Percentiles rank a stretch among this genome's conserved stretches.
phyloP scores from a whole-genome alignment of 345 rosid species.

The Syzygium jambos region DNA sequence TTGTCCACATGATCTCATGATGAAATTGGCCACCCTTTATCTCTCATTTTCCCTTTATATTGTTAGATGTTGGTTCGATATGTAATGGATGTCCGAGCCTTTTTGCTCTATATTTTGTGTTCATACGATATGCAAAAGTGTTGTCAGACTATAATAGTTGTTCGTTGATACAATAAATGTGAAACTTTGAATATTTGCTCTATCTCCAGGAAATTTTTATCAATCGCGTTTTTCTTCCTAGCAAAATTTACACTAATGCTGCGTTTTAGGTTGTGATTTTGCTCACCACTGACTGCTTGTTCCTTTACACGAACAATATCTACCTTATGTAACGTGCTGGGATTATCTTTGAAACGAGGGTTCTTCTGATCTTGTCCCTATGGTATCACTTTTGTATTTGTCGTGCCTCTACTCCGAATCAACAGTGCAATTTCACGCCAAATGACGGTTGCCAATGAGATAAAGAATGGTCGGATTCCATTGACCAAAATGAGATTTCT shows the following conservation, averaged over 20 bases:
- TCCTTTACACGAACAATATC: no score
- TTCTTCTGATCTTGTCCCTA: no score
- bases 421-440: no score
- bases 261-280: background rate
- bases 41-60: background rate
- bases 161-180: background rate
- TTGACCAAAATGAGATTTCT: no score
- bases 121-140: background rate
- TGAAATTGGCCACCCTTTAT: background rate
- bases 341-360: no score
- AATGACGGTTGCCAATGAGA: no score
- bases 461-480: no score
- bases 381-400: no score
- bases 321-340: no score
- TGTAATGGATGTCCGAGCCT: background rate
- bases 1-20: background rate
- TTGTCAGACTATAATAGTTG: background rate
- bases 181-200: background rate
- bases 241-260: background rate
- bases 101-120: background rate
- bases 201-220: background rate
- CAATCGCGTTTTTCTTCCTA: background rate
- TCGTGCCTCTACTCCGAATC: no score
- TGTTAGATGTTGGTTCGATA: background rate
- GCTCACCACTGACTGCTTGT: no score